phyloP scores from a whole-genome alignment of 176 grass and related monocot genomes.

The Thalia dealbata region DNA sequence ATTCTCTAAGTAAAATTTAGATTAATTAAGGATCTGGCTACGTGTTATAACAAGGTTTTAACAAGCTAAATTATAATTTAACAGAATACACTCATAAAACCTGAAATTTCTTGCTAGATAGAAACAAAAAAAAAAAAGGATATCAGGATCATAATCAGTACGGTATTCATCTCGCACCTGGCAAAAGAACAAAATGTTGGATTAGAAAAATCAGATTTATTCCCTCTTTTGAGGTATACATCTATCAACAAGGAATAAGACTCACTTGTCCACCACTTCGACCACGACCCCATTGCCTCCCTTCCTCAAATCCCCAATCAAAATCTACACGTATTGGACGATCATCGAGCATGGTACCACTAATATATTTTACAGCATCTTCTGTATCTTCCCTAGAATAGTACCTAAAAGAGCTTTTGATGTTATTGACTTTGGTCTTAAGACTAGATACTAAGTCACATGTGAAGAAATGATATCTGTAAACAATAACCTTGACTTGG shows the following conservation, averaged over 20 bases:
- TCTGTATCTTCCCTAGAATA: conserved; percentile 95
- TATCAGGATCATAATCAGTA: conserved; percentile 95
- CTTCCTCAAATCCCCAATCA: conserved; percentile 51
- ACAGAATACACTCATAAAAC: not conserved
- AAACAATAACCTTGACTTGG: not conserved
- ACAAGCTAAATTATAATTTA: not conserved
- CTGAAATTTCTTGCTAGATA: not conserved
- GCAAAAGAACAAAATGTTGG: conserved; percentile 2
- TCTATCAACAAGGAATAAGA: not conserved
- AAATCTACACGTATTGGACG: conserved; percentile 80
- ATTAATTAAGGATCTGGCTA: not conserved
- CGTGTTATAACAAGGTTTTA: not conserved
- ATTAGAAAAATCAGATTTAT: conserved; percentile 1
- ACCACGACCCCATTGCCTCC: conserved; percentile 77
- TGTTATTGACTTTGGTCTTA: not conserved
- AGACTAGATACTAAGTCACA: not conserved
- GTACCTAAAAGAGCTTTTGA: conserved; percentile 33
- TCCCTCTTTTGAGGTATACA: not conserved
- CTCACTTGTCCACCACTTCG: conserved; percentile 88
- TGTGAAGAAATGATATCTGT: not conserved
- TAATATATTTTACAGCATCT: conserved; percentile 97
- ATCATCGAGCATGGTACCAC: conserved; percentile 94
- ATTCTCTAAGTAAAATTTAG: not conserved
- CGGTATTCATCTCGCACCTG: conserved; percentile 94
- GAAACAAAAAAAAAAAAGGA: conserved; percentile 6